Percentiles rank a stretch among this genome's conserved stretches.
phyloP scores from a whole-genome alignment of 768 basidiomycete genomes.

The Chalciporus pseudorubinellus region DNA sequence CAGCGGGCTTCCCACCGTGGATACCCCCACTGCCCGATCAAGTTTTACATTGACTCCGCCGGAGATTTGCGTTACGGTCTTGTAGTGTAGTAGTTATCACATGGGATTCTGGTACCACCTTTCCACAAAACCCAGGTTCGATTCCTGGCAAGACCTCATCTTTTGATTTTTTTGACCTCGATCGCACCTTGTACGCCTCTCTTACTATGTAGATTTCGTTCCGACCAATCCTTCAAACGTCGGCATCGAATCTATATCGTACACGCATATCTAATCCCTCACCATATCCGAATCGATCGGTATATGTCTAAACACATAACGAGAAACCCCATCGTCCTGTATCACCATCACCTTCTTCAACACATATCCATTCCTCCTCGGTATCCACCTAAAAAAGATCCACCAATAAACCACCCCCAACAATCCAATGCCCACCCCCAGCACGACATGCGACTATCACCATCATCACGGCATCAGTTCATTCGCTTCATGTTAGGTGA shows the following conservation, averaged over 20 bases:
- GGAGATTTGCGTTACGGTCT: too few species aligned
- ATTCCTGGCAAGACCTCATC: constrained; percentile 24
- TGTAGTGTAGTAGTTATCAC: constrained; percentile 32
- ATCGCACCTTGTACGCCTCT: too few species aligned
- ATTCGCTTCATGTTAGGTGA: neutral
- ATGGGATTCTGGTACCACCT: constrained; percentile 26
- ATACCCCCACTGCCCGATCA: too few species aligned
- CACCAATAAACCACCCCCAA: constrained; percentile 60
- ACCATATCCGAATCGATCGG: constrained; percentile 3
- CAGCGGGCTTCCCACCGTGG: too few species aligned
- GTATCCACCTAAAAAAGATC: constrained; percentile 49
- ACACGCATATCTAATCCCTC: too few species aligned
- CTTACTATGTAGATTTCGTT: too few species aligned
- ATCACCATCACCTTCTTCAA: constrained; percentile 45
- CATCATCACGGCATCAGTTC: neutral
- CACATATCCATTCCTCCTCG: constrained; percentile 44
- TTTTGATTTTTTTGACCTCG: neutral
- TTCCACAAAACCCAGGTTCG: constrained; percentile 30
- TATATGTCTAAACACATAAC: constrained; percentile 48
- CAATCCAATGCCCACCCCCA: constrained; percentile 44
- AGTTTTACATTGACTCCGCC: too few species aligned
- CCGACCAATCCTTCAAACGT: too few species aligned
- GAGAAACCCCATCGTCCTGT: constrained; percentile 58
- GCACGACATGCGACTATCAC: constrained; percentile 46
- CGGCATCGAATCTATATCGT: too few species aligned